Base-by-base conservation (phyloP, 2,329 filamentous ascomycete genomes). In the Monilinia aucupariae region DNA sequence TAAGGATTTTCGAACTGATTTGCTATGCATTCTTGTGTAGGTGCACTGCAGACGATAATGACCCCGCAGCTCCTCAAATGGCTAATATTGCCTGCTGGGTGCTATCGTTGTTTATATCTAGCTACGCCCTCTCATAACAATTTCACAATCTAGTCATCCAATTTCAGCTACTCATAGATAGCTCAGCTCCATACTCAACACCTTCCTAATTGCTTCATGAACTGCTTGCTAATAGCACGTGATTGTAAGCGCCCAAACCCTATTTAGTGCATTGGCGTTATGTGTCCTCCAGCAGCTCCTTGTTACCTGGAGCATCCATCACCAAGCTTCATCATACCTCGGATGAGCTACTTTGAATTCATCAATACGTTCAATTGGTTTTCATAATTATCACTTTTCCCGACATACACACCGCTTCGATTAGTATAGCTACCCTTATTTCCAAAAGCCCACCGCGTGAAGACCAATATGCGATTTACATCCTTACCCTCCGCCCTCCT, bases 401-500 rank as follows among this genome's bases (percentile, higher is more conserved):
- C 15, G 39, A 17, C 30, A 12, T 27, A 48, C 20, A 27, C 30
- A 32, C 32, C 32, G 15, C 20, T 34, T 17, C 25, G 20, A n/a
- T 13, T 20, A 61, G 37, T 48, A 48, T 30, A 39, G 39, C 32
- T 32, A 20, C 5, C 25, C 22, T 30, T 22, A 32, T 58, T 62
- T 41, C 17, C 43, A 55, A 49, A 45, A 25, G 37, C 53, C 37
- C 32, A 30, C 45, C 12, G 20, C 20, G 51, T 22, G 25, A 62
- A 41, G 49, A 49, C 60, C 43, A 37, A 68, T 52, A 45, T 74
- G 72, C 65, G 66, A 54, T 68, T 72, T 55, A 62, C 68, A 65
- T 63, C 64, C 9, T 59, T 72, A 37, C 68, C 68, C n/a, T 64
- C 58, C 34, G 63, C 68, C 41, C 54, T 72, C 43, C 64, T 74